phyloP scores from a whole-genome alignment of 495 filamentous ascomycete species.

The Aspergillus leporis region DNA sequence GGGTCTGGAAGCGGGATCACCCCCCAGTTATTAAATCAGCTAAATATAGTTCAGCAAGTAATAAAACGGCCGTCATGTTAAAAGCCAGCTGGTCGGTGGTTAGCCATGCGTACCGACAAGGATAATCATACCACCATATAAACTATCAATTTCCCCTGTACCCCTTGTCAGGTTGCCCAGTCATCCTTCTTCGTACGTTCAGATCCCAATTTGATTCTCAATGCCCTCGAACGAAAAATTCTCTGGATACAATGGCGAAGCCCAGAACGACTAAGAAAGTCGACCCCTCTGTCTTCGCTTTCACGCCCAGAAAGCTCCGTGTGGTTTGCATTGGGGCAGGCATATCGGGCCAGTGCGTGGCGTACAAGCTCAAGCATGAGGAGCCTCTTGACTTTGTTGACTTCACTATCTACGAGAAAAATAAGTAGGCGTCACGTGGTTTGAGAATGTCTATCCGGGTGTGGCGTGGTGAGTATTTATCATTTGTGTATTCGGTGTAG shows the following conservation, averaged over 20 bases:
- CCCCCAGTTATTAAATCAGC: no score
- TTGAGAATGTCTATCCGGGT: slow-evolving; percentile 27
- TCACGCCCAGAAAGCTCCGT: slow-evolving; percentile 28
- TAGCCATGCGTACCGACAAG: no score
- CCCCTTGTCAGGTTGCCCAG: no score
- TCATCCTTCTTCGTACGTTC: no score
- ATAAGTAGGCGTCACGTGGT: slow-evolving; percentile 37
- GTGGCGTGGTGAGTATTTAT: slow-evolving; percentile 5
- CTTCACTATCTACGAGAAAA: slow-evolving; percentile 20
- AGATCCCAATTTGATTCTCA: background rate
- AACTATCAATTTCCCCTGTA: no score
- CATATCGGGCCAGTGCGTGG: slow-evolving; percentile 35
- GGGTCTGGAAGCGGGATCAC: no score
- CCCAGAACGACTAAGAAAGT: background rate
- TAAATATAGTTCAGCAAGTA: background rate
- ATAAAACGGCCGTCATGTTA: background rate
- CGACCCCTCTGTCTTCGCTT: slow-evolving; percentile 2
- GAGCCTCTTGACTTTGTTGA: slow-evolving; percentile 25
- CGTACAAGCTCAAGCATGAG: slow-evolving; percentile 32
- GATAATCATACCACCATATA: no score
- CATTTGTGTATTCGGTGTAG: background rate
- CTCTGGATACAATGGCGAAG: background rate
- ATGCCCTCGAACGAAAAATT: background rate
- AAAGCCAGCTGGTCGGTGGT: no score
- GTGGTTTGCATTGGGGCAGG: slow-evolving; percentile 44